Percentiles rank a stretch among this genome's conserved stretches.
phyloP scores from a whole-genome alignment of 2,329 filamentous ascomycete species.

The Spiromastix sp. region DNA sequence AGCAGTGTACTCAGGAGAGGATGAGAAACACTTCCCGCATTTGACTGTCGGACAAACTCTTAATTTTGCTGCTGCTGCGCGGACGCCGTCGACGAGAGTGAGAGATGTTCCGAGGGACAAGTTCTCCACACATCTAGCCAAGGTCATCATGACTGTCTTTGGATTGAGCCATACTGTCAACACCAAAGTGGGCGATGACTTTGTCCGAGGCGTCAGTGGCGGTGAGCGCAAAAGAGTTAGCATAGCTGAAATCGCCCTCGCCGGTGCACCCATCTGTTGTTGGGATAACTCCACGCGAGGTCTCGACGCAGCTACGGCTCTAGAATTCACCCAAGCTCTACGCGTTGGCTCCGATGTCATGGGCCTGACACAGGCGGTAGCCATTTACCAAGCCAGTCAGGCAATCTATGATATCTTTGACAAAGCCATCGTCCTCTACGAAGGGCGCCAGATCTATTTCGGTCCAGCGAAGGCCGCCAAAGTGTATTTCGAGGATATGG shows the following conservation, averaged over 20 bases:
- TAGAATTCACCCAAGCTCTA: slow-evolving; percentile 48
- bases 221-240: slow-evolving; percentile 52
- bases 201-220: slow-evolving; percentile 51
- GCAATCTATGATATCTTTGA: slow-evolving; percentile 55
- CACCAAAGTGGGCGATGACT: slow-evolving; percentile 46
- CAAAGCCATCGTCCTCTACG: slow-evolving; percentile 63
- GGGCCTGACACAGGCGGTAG: slow-evolving; percentile 43
- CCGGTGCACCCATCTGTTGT: slow-evolving; percentile 21
- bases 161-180: slow-evolving; percentile 33
- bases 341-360: slow-evolving; percentile 40
- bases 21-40: slow-evolving; percentile 45
- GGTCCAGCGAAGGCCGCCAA: slow-evolving; percentile 52
- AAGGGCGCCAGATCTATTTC: slow-evolving; percentile 69
- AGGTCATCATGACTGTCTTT: slow-evolving; percentile 32
- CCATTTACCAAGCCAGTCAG: slow-evolving; percentile 47
- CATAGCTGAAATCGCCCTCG: slow-evolving; percentile 29
- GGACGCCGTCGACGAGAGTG: slow-evolving; percentile 34
- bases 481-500: slow-evolving; percentile 56
- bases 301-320: slow-evolving; percentile 46
- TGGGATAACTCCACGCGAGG: slow-evolving; percentile 44
- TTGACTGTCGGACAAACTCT: slow-evolving; percentile 48
- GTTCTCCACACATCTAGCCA: slow-evolving; percentile 29
- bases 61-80: slow-evolving; percentile 44
- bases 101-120: slow-evolving; percentile 35
- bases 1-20: slow-evolving; percentile 30